Base-by-base conservation (phyloP, 257 asterid species). In the Striga asiatica region DNA sequence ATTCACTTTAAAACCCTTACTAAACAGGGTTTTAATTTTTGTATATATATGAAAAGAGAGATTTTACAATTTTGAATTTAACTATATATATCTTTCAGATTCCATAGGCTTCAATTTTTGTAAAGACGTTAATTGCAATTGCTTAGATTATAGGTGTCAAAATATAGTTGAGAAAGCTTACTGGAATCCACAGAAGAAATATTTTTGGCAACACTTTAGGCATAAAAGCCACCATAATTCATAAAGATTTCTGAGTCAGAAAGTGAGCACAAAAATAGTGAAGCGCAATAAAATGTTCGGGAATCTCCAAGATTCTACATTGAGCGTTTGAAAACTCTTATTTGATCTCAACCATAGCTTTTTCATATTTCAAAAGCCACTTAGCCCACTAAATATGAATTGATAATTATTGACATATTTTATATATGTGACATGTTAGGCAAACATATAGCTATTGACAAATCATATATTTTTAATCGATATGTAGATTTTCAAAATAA, bases 291-390 rank as follows among this genome's bases (percentile, higher is more conserved):
- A 28, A 55, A 10, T 23, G 10, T n/a, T 16, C 13, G 49, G 39
- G 72, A 73, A 68, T 60, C 45, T 41, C 45, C 45, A 27, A 56
- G 50, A 59, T 59, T 28, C 71, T 14, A n/a, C 5, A 25, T 27
- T 14, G 50, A 18, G 54, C 34, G 69, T 71, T 51, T 50, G 69
- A 23, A 56, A 68, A 29, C 65, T 50, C 14, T 34, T 37, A 25
- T 50, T 68, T 60, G 8, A 45, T 57, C 29, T 21, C 45, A 41
- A 50, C 72, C 69, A 23, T 14, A 53, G 35, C 69, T 47, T 72
- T 72, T 43, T n/a, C n/a, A n/a, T 22, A 6, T 52, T 45, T 35
- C 32, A 62, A 10, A 10, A 10, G 3, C 35, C 8, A 29, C 35
- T 5, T 48, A 11, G n/a, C 52, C 48, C 46, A 46, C 4, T 47